phyloP scores from a whole-genome alignment of 2,329 filamentous ascomycete genomes.

The Dactylellina parvicollis region DNA sequence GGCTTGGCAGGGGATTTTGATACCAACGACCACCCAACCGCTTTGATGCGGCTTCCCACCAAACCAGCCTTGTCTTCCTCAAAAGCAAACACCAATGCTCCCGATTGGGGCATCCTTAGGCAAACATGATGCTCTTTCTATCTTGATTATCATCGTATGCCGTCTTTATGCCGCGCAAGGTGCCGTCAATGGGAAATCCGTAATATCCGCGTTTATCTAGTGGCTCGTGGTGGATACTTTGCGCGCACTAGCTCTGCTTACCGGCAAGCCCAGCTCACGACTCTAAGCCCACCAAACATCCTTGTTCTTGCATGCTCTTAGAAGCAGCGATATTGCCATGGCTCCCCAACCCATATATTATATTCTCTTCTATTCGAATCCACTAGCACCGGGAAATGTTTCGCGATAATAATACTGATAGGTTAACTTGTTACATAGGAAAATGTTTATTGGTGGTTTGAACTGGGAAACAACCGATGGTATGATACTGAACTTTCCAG shows the following conservation, averaged over 20 bases:
- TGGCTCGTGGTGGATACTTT: background rate
- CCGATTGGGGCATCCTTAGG: conserved; percentile 3
- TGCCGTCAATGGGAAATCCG: conserved; percentile 4
- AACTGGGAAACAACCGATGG: conserved; percentile 99
- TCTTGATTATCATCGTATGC: conserved; percentile 19
- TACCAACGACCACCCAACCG: conserved; percentile 19
- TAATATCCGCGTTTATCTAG: conserved; percentile 2
- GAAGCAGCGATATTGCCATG: conserved; percentile 22
- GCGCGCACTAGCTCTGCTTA: background rate
- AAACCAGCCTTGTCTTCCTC: conserved; percentile 27
- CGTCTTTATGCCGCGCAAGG: conserved; percentile 6
- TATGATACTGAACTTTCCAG: conserved; percentile 67
- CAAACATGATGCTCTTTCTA: conserved; percentile 19
- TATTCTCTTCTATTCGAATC: conserved; percentile 7
- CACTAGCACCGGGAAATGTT: background rate
- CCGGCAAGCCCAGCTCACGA: background rate
- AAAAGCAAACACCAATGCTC: conserved; percentile 18
- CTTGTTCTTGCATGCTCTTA: conserved; percentile 8
- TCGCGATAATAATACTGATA: conserved; percentile 35
- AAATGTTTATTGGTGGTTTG: conserved; percentile 99
- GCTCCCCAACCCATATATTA: conserved; percentile 8
- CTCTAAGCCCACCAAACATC: background rate
- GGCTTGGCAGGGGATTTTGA: conserved; percentile 45
- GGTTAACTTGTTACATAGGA: conserved; percentile 69
- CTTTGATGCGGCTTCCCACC: conserved; percentile 41